phyloP scores from a whole-genome alignment of 2,329 filamentous ascomycete species.

The Pezicula rhizophila region DNA sequence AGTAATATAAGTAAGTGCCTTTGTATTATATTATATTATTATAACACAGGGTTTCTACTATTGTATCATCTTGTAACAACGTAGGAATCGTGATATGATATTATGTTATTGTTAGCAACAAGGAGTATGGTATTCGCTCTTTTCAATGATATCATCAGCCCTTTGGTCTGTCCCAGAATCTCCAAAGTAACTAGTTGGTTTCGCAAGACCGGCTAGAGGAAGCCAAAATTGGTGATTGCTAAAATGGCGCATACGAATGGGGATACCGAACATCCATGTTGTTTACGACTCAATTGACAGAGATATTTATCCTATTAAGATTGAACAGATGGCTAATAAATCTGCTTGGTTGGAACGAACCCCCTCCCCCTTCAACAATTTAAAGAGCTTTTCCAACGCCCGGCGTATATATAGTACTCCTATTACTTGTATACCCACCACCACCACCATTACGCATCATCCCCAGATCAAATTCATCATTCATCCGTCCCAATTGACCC shows the following conservation, averaged over 20 bases:
- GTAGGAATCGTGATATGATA: too few species aligned
- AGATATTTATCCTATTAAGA: background rate
- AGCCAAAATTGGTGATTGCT: background rate
- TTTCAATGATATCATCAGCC: background rate
- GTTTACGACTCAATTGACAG: background rate
- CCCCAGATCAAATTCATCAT: conserved; percentile 2
- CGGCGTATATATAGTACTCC: background rate
- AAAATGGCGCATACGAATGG: conserved; percentile 38
- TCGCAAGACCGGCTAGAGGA: background rate
- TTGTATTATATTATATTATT: too few species aligned
- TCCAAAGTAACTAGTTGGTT: background rate
- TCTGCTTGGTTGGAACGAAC: conserved; percentile 15
- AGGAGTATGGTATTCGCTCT: too few species aligned
- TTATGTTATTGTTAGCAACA: too few species aligned
- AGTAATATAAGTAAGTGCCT: too few species aligned
- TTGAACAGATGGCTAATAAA: background rate
- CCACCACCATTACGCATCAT: conserved; percentile 4
- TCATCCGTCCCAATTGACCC: background rate
- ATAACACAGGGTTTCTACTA: too few species aligned
- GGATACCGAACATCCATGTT: conserved; percentile 24
- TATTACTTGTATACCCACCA: background rate
- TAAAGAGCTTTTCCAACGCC: conserved; percentile 15
- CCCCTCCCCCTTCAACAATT: background rate
- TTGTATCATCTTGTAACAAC: too few species aligned
- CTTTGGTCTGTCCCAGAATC: background rate